Conservation (phyloP, 768 basidiomycete species). For the Psilocybe sp. region DNA sequence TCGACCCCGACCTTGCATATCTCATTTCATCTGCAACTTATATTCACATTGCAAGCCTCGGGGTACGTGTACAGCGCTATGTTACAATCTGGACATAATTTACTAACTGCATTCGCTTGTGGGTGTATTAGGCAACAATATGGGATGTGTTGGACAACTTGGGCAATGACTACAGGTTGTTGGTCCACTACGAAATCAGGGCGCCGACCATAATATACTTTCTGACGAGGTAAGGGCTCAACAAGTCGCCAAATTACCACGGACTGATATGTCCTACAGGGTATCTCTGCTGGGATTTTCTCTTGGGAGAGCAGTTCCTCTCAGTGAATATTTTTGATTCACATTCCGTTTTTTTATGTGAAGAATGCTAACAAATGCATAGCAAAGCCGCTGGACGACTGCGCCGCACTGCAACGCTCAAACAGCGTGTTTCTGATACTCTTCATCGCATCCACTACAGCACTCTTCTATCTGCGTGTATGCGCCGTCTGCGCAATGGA, state of each 20-base stretch:
- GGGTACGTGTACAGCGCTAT: background rate
- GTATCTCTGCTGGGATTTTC: slow-evolving; percentile 12
- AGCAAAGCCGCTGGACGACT: slow-evolving; percentile 13
- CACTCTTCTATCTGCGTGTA: slow-evolving; percentile 27
- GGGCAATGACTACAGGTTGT: slow-evolving; percentile 7
- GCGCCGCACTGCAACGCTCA: slow-evolving; percentile 7
- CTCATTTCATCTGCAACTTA: slow-evolving; percentile 3
- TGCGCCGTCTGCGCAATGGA: slow-evolving; percentile 19
- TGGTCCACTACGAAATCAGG: slow-evolving; percentile 4
- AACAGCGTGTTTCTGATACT: slow-evolving; percentile 18
- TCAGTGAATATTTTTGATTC: slow-evolving; percentile 13
- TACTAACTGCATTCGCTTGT: background rate
- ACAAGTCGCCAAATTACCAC: too few species aligned
- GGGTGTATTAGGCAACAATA: slow-evolving; percentile 6
- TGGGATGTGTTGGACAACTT: slow-evolving; percentile 17
- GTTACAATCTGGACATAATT: slow-evolving; percentile 4
- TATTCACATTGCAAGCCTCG: slow-evolving; percentile 7
- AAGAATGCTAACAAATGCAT: background rate
- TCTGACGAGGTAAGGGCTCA: slow-evolving; percentile 9
- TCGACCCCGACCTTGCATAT: slow-evolving; percentile 5
- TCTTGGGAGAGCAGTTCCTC: slow-evolving; percentile 13
- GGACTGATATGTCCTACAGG: background rate
- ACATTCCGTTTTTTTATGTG: background rate
- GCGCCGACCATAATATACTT: slow-evolving; percentile 13
- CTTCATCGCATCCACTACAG: slow-evolving; percentile 16